Evolutionary conservation across 179 eudicot species (phyloP).

Genomic region (Silene coronaria): DNA sequence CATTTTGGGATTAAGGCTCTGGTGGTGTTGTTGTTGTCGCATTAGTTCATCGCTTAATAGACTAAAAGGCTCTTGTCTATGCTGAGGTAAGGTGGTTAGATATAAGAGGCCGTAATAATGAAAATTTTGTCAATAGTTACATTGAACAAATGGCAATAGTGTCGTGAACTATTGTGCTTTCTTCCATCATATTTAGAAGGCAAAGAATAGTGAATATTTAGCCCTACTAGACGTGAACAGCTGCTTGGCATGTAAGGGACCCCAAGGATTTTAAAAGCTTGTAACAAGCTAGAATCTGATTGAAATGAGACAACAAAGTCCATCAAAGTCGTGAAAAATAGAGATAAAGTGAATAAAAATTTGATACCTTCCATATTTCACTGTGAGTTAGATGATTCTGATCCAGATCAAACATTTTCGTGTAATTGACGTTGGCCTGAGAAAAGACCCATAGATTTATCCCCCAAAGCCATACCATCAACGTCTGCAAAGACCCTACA

Average conservation of each 20-base stretch:
- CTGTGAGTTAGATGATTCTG: constrained; percentile 74
- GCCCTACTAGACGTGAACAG: not conserved
- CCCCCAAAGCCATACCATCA: constrained; percentile 98
- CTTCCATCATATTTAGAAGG: not conserved
- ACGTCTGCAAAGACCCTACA: constrained; percentile 51
- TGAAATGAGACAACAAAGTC: not conserved
- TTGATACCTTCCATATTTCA: constrained; percentile 88
- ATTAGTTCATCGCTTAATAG: not conserved
- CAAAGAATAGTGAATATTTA: not conserved
- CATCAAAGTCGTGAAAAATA: not conserved
- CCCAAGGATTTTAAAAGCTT: not conserved
- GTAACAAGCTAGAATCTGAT: not conserved
- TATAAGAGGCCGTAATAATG: not conserved
- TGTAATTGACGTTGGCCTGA: constrained; percentile 62
- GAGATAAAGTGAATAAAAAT: not conserved
- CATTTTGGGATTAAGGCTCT: too few species aligned
- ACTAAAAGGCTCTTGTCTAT: constrained; percentile 2
- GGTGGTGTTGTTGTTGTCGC: too few species aligned
- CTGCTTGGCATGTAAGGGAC: not conserved
- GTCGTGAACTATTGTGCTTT: not conserved
- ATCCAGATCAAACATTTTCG: constrained; percentile 86
- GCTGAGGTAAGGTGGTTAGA: not conserved
- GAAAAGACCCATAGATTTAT: constrained; percentile 86
- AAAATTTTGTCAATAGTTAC: not conserved
- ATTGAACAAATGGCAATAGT: not conserved